phyloP scores from a whole-genome alignment of 108 stramenopile species.

The Nannochloropsis oceanica region DNA sequence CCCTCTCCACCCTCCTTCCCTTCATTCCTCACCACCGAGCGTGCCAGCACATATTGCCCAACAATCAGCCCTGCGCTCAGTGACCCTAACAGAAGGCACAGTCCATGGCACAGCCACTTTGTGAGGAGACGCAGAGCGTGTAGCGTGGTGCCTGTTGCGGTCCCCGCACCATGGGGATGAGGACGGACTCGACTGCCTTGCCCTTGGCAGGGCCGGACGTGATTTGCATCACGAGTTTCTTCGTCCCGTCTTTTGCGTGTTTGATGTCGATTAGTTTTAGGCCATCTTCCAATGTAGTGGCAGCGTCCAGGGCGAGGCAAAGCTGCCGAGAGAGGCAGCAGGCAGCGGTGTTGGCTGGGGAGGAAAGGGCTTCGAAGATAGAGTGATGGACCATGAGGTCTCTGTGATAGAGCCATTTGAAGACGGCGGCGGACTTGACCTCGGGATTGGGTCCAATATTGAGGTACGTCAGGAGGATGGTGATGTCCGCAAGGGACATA shows the following conservation, averaged over 20 bases:
- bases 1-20: neutral
- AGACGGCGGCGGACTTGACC: neutral
- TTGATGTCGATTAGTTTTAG: neutral
- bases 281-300: neutral
- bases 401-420: neutral
- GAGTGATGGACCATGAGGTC: neutral
- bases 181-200: constrained; percentile 17
- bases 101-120: constrained; percentile 90
- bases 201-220: constrained; percentile 12
- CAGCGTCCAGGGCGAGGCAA: neutral
- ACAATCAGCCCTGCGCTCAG: constrained; percentile 72
- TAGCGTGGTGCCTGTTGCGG: constrained; percentile 5
- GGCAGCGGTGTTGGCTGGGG: neutral
- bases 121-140: constrained; percentile 24
- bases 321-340: neutral
- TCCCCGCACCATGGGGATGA: constrained; percentile 25
- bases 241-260: constrained; percentile 13
- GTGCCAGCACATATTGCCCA: constrained; percentile 67
- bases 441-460: neutral
- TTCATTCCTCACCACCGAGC: neutral
- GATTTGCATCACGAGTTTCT: constrained; percentile 16
- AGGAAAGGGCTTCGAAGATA: neutral
- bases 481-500: neutral
- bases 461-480: neutral
- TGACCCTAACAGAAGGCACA: constrained; percentile 70